Percentiles rank a stretch among this genome's conserved stretches.
Evolutionary conservation across 2,329 filamentous ascomycete genomes (phyloP).

Genomic region (Phaeosphaeria sp.): DNA sequence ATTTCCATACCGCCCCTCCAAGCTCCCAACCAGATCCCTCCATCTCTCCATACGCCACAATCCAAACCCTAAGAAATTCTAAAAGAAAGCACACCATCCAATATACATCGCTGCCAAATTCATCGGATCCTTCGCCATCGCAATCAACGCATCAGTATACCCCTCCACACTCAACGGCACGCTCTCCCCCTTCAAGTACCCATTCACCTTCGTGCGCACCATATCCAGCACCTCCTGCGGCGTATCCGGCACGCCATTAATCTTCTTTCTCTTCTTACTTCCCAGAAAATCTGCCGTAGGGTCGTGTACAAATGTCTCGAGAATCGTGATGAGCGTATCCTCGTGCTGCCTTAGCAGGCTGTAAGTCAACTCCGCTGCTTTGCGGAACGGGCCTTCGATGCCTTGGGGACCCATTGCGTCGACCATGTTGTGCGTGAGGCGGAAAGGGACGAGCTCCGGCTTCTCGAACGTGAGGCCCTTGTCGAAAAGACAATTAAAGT

Average conservation of each 20-base stretch:
- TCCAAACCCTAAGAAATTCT: too few relatives aligned
- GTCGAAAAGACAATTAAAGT: slow-evolving; percentile 99
- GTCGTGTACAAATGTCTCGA: slow-evolving; percentile 97
- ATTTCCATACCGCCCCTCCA: too few relatives aligned
- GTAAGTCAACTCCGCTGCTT: slow-evolving; percentile 88
- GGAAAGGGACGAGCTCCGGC: slow-evolving; percentile 93
- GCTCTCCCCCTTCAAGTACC: slow-evolving; percentile 82
- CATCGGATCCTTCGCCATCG: slow-evolving; percentile 78
- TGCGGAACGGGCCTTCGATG: slow-evolving; percentile 88
- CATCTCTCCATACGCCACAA: too few relatives aligned
- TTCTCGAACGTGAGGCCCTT: slow-evolving; percentile 95
- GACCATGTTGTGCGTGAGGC: slow-evolving; percentile 97
- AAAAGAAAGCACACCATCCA: slow-evolving; percentile 82
- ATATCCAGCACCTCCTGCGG: slow-evolving; percentile 85
- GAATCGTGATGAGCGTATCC: slow-evolving; percentile 94
- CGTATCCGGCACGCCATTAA: slow-evolving; percentile 66
- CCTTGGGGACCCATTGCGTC: slow-evolving; percentile 96
- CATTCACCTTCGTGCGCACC: slow-evolving; percentile 85
- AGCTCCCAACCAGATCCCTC: too few relatives aligned
- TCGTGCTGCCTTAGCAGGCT: slow-evolving; percentile 85
- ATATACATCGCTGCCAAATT: slow-evolving; percentile 96
- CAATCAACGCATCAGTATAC: slow-evolving; percentile 94
- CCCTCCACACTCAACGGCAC: slow-evolving; percentile 95
- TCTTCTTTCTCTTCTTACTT: slow-evolving; percentile 66
- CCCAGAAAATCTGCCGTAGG: slow-evolving; percentile 90